Conservation (phyloP, 2,329 filamentous ascomycete species). For the Trichoderma breve region DNA sequence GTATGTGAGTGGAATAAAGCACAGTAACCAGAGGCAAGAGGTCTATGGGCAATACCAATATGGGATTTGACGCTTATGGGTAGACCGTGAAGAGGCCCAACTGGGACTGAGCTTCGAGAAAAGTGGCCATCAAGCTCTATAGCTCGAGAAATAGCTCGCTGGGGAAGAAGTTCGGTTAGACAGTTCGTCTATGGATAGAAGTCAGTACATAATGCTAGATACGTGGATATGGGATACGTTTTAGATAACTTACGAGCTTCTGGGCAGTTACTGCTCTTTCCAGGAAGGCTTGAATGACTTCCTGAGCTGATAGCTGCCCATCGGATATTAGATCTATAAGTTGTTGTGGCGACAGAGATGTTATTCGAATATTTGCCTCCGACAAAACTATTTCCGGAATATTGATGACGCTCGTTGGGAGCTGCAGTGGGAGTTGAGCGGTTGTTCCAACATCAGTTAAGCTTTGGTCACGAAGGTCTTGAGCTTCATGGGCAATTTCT, state of each 20-base stretch:
- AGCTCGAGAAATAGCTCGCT: neutral
- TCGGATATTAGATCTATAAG: neutral
- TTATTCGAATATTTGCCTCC: neutral
- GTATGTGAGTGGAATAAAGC: neutral
- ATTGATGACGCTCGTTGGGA: neutral
- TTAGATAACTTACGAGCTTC: neutral
- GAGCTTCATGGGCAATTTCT: neutral
- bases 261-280: neutral
- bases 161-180: neutral
- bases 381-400: neutral
- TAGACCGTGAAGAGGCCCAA: neutral
- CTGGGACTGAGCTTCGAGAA: neutral
- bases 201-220: neutral
- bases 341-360: neutral
- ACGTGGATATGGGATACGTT: neutral
- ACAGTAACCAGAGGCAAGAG: neutral
- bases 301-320: neutral
- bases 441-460: neutral
- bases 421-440: neutral
- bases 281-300: neutral
- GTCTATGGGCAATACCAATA: neutral
- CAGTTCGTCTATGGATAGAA: neutral
- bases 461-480: neutral
- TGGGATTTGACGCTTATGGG: conserved; percentile 1
- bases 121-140: neutral